A percentile compares a stretch with the other conserved stretches of the same genome.
Evolutionary conservation across 225 moss, liverwort and hornwort species (phyloP).

Genomic region (Bryoerythrophyllum caledonicum): DNA sequence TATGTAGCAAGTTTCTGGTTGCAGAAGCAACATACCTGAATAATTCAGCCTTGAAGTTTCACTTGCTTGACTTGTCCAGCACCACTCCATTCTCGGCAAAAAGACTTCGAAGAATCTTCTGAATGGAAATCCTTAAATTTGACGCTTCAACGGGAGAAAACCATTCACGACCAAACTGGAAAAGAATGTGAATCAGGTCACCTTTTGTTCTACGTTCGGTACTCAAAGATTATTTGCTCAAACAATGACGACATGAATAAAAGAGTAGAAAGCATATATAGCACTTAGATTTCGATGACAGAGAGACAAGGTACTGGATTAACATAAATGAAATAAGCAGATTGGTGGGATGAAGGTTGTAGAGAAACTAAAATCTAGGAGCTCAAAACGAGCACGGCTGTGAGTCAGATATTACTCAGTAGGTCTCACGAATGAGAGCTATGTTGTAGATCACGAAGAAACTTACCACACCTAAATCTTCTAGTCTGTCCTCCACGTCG

Average conservation of each 20-base stretch:
- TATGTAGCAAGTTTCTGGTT: background rate
- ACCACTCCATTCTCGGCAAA: conserved; percentile 42
- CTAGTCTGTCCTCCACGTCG: conserved; percentile 53
- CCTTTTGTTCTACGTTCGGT: no score
- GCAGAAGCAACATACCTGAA: conserved; percentile 30
- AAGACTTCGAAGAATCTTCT: conserved; percentile 40
- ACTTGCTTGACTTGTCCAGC: background rate
- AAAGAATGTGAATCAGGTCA: background rate
- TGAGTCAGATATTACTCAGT: no score
- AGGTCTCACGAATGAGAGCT: no score
- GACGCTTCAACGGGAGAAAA: conserved; percentile 67
- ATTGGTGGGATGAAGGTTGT: background rate
- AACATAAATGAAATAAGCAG: background rate
- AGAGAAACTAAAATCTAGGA: background rate
- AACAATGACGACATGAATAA: background rate
- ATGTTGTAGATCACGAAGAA: no score
- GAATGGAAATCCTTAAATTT: conserved; percentile 49
- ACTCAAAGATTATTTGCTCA: background rate
- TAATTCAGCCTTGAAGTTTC: conserved; percentile 26
- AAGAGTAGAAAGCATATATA: conserved; percentile 2
- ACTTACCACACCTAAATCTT: conserved; percentile 39
- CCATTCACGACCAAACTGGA: conserved; percentile 76
- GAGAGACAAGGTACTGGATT: conserved; percentile 8
- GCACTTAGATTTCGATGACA: background rate
- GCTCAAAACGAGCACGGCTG: background rate